phyloP scores from a whole-genome alignment of 805 yeast species.

The Groenewaldozyma tartarivorans region DNA sequence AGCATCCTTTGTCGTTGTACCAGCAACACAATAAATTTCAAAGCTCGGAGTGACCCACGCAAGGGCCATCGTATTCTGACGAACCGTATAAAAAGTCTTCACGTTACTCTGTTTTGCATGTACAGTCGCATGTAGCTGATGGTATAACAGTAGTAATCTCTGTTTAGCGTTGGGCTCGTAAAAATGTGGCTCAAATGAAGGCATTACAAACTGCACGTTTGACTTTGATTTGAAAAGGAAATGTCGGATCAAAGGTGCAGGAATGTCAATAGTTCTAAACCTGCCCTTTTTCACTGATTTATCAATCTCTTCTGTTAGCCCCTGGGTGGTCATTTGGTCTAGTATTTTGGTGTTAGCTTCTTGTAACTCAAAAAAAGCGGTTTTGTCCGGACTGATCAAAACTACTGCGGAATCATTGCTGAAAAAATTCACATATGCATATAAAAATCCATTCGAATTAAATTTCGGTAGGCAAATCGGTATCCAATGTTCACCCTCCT shows the following conservation, averaged over 20 bases:
- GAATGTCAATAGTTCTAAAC: conserved; percentile 41
- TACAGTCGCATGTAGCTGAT: conserved; percentile 31
- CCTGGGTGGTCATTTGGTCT: conserved; percentile 29
- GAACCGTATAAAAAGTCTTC: conserved; percentile 20
- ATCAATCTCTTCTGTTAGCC: conserved; percentile 31
- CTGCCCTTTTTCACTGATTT: conserved; percentile 31
- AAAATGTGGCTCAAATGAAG: conserved; percentile 31
- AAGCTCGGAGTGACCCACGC: conserved; percentile 51
- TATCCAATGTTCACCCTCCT: conserved; percentile 72
- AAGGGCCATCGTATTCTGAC: conserved; percentile 29
- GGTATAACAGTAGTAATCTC: conserved; percentile 22
- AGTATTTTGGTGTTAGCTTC: conserved; percentile 47
- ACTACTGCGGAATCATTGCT: conserved; percentile 34
- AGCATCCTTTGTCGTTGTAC: conserved; percentile 48
- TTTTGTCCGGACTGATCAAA: conserved; percentile 59
- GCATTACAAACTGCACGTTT: conserved; percentile 55
- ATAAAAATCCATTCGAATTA: conserved; percentile 78
- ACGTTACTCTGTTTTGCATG: conserved; percentile 21
- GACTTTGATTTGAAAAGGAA: conserved; percentile 68
- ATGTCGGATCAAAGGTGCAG: conserved; percentile 55
- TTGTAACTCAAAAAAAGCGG: conserved; percentile 69
- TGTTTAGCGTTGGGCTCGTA: conserved; percentile 17
- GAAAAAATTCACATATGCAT: conserved; percentile 64
- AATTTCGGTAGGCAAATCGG: conserved; percentile 90
- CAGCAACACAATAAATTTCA: conserved; percentile 54